phyloP scores from a whole-genome alignment of 2,329 filamentous ascomycete species.

The Aspergillus spinulosporus region DNA sequence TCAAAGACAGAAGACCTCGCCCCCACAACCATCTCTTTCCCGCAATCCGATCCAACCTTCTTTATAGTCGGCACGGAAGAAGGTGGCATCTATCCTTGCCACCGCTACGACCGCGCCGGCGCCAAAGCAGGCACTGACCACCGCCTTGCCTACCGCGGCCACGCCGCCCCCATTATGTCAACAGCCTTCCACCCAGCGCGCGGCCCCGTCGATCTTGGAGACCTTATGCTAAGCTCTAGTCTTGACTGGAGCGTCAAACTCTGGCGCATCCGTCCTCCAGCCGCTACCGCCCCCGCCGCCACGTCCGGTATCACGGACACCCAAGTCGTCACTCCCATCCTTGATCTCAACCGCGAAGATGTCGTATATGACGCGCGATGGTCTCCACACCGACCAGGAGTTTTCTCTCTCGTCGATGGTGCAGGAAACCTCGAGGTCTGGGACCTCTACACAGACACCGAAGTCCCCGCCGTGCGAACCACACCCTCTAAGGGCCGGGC shows the following conservation, averaged over 20 bases:
- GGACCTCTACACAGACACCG: conserved; percentile 89
- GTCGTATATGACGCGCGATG: conserved; percentile 95
- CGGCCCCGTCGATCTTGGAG: conserved; percentile 89
- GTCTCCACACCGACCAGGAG: conserved; percentile 90
- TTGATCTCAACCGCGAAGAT: conserved; percentile 92
- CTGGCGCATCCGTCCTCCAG: conserved; percentile 76
- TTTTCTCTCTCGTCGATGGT: conserved; percentile 93
- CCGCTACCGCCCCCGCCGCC: conserved; percentile 38
- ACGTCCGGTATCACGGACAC: conserved; percentile 41
- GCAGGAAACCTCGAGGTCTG: conserved; percentile 90
- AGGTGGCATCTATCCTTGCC: conserved; percentile 92
- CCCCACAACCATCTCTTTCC: conserved; percentile 92
- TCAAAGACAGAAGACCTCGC: conserved; percentile 92
- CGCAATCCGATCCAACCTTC: conserved; percentile 91
- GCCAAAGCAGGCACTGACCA: conserved; percentile 94
- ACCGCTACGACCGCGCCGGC: conserved; percentile 93
- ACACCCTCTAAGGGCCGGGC: conserved; percentile 64
- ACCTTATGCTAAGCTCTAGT: conserved; percentile 86
- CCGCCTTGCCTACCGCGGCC: conserved; percentile 82
- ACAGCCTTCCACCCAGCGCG: conserved; percentile 92
- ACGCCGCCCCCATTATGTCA: conserved; percentile 92
- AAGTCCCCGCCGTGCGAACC: conserved; percentile 83
- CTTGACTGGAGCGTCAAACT: conserved; percentile 97
- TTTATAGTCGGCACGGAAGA: conserved; percentile 97
- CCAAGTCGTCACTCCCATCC: conserved; percentile 67